Evolutionary conservation across 106 monocot genomes (phyloP).

Genomic region (Apostasia ramifera): DNA sequence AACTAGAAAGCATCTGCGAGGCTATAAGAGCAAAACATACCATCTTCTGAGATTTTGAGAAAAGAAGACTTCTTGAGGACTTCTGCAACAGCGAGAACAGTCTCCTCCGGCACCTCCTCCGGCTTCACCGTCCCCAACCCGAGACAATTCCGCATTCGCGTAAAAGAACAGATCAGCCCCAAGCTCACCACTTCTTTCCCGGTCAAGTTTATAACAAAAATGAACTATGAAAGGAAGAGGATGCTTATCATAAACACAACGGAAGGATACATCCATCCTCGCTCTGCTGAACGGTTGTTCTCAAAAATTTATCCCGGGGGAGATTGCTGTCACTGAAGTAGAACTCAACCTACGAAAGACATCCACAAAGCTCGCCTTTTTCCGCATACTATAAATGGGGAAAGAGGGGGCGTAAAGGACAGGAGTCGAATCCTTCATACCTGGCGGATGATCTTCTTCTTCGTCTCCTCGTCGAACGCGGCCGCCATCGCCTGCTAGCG

Average conservation of each 20-base stretch:
- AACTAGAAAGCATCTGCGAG: too few species aligned
- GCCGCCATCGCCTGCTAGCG: slow-evolving; percentile 17
- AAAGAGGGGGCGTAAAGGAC: neutral
- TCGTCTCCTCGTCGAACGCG: slow-evolving; percentile 39
- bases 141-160: slow-evolving; percentile 65
- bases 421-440: slow-evolving; percentile 11
- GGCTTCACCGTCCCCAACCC: slow-evolving; percentile 47
- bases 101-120: slow-evolving; percentile 60
- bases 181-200: slow-evolving; percentile 71
- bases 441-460: slow-evolving; percentile 64
- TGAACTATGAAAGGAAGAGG: neutral
- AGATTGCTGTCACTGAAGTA: slow-evolving; percentile 99
- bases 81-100: slow-evolving; percentile 57
- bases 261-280: slow-evolving; percentile 62
- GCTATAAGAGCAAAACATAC: slow-evolving; percentile 19
- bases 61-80: slow-evolving; percentile 44
- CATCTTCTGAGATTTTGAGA: slow-evolving; percentile 82
- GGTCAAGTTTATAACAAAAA: slow-evolving; percentile 6
- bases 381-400: neutral
- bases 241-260: neutral
- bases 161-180: slow-evolving; percentile 76
- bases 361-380: neutral
- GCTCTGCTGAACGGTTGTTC: slow-evolving; percentile 43
- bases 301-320: slow-evolving; percentile 73
- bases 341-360: slow-evolving; percentile 67